Conservation (phyloP, 108 stramenopile genomes). For the Stephanodiscus minutulus region DNA sequence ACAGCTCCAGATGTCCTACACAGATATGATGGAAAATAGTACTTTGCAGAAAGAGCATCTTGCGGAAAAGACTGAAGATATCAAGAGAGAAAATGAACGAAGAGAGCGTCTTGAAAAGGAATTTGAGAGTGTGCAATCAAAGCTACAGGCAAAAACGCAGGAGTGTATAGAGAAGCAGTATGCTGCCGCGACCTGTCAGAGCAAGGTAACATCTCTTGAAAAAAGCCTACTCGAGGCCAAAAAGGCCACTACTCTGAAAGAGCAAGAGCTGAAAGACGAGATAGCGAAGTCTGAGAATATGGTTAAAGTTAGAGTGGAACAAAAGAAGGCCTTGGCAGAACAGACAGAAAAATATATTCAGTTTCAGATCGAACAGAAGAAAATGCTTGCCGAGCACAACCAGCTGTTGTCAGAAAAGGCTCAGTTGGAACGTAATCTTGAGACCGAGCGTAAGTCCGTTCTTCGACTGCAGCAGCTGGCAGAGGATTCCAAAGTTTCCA, state of each 20-base stretch:
- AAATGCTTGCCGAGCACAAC: slow-evolving; percentile 15
- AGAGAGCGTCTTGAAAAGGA: slow-evolving; percentile 30
- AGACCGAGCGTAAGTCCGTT: slow-evolving; percentile 23
- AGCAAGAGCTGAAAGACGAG: slow-evolving; percentile 30
- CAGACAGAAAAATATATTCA: slow-evolving; percentile 15
- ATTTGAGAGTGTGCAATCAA: slow-evolving; percentile 25
- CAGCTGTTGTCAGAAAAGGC: slow-evolving; percentile 32
- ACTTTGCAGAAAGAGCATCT: slow-evolving; percentile 14
- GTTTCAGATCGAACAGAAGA: slow-evolving; percentile 18
- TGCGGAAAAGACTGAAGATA: slow-evolving; percentile 28
- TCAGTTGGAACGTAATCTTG: slow-evolving; percentile 35
- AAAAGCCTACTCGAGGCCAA: slow-evolving; percentile 35
- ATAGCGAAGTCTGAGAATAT: slow-evolving; percentile 14
- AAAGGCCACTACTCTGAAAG: slow-evolving; percentile 16
- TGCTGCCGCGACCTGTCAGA: slow-evolving; percentile 16
- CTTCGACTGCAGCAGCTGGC: slow-evolving; percentile 28
- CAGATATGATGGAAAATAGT: slow-evolving; percentile 20
- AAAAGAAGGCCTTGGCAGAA: slow-evolving; percentile 20
- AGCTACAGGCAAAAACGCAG: slow-evolving; percentile 33
- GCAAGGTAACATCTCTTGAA: slow-evolving; percentile 28
- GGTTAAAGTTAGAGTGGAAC: slow-evolving; percentile 22
- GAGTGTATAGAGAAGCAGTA: slow-evolving; percentile 34
- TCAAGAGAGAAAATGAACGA: slow-evolving; percentile 18
- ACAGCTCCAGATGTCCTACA: slow-evolving; percentile 29
- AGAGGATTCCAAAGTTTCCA: slow-evolving; percentile 39